Conservation (phyloP, 2,329 filamentous ascomycete species). For the Dactylellina haptotyla region DNA sequence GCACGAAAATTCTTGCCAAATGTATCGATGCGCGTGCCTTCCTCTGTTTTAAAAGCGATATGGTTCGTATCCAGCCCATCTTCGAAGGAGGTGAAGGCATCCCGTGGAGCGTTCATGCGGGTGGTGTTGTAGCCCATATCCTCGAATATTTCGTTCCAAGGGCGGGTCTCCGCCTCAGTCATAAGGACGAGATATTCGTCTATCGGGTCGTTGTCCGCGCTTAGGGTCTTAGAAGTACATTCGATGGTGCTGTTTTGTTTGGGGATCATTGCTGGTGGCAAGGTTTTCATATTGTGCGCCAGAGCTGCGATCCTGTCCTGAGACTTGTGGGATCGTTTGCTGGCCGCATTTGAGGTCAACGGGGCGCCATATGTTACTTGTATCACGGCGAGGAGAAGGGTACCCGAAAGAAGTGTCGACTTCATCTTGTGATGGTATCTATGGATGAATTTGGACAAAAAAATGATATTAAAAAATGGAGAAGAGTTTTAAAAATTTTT, state of each 20-base stretch:
- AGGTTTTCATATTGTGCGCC: constrained; percentile 22
- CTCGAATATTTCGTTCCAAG: constrained; percentile 54
- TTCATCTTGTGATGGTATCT: constrained; percentile 32
- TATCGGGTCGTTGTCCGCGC: constrained; percentile 20
- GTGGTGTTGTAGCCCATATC: constrained; percentile 56
- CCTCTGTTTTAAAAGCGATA: constrained; percentile 24
- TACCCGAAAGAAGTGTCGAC: constrained; percentile 6
- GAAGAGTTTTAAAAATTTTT: neutral
- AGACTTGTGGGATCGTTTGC: neutral
- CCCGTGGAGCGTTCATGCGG: constrained; percentile 59
- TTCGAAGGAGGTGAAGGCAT: constrained; percentile 2
- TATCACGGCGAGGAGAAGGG: constrained; percentile 11
- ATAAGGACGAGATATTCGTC: constrained; percentile 56
- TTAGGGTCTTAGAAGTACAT: neutral
- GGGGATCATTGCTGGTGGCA: constrained; percentile 33
- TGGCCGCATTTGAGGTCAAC: neutral
- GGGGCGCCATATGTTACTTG: neutral
- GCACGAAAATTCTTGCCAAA: constrained; percentile 56
- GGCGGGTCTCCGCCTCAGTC: constrained; percentile 54
- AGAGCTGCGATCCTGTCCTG: constrained; percentile 21
- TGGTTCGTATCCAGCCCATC: constrained; percentile 10
- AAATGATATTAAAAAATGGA: too few species aligned
- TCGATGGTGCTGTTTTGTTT: neutral
- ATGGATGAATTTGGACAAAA: neutral
- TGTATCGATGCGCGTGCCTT: constrained; percentile 54